Base-by-base conservation (phyloP, 257 asterid species). In the Striga asiatica region DNA sequence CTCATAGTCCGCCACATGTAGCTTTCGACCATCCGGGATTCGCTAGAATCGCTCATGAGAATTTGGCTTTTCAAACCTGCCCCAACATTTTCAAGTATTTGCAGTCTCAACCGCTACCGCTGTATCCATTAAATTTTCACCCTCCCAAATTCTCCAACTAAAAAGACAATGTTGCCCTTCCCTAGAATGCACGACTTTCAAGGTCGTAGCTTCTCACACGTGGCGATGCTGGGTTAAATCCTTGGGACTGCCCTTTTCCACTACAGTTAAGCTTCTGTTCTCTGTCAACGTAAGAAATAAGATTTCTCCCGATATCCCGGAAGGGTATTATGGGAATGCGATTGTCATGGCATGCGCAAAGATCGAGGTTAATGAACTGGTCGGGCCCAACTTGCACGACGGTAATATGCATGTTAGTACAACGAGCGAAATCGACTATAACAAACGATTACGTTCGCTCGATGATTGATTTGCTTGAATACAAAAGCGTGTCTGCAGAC, bases 221-320 rank as follows among this genome's bases (percentile, higher is more conserved):
- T 88, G 97, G 95, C 87, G 83, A 0, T 75, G 89, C n/a, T 88
- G 97, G 97, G 83, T 74, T 0, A 76, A 66, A 48, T 71, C 95
- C 0, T 71, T 85, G 0, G 79, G 74, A 14, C 65, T 82, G 13
- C 60, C 77, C 0, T 70, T 72, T 3, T 70, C 81, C 0, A 0
- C 64, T 0, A 57, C 67, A 0, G 89, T 74, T 8, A 88, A 88
- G 45, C 76, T 88, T 5, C 48, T 88, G 0, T 88, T 88, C 45
- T 88, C 95, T 0, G 63, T 67, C 0, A 85, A 79, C 23, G 13
- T 88, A 0, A 76, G 97, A 22, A 63, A 61, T 6, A 61, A 51
- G 2, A 2, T 80, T 46, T 52, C 27, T 8, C 65, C 66, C 0
- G 68, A 71, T 4, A 17, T 80, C n/a, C 85, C 89, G 0, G 27